Evolutionary conservation across 2,329 filamentous ascomycete genomes (phyloP).

Genomic region (Botrytis tulipae): DNA sequence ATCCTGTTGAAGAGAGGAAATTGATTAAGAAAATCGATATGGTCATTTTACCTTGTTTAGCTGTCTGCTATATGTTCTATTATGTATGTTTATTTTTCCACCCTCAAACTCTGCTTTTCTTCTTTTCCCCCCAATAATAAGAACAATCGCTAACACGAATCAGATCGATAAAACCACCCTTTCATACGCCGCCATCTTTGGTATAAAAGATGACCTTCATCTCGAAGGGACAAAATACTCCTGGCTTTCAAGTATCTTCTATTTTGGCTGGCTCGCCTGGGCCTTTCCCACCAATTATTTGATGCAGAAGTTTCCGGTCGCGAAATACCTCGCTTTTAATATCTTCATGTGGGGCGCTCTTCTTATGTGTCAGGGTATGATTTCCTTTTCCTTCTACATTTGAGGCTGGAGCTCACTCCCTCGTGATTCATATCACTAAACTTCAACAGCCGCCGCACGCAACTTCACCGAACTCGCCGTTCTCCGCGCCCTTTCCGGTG

Average conservation of each 20-base stretch:
- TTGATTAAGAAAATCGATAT: slow-evolving; percentile 14
- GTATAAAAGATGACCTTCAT: slow-evolving; percentile 53
- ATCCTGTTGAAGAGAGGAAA: background rate
- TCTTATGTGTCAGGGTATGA: slow-evolving; percentile 5
- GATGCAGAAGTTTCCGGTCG: slow-evolving; percentile 50
- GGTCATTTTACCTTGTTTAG: slow-evolving; percentile 11
- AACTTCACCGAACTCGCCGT: slow-evolving; percentile 12
- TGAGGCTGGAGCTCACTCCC: slow-evolving; percentile 26
- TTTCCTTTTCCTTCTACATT: slow-evolving; percentile 29
- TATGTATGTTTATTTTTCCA: background rate
- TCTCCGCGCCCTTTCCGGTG: background rate
- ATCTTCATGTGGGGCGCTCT: slow-evolving; percentile 14
- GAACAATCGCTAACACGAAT: background rate
- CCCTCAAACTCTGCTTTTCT: background rate
- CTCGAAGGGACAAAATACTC: slow-evolving; percentile 50
- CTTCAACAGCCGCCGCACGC: slow-evolving; percentile 31
- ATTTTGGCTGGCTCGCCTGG: slow-evolving; percentile 55
- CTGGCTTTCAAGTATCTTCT: slow-evolving; percentile 45
- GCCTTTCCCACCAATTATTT: slow-evolving; percentile 54
- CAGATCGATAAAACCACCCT: slow-evolving; percentile 45
- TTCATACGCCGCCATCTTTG: slow-evolving; percentile 57
- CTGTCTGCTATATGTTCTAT: slow-evolving; percentile 12
- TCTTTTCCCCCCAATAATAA: rapidly evolving
- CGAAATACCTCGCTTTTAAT: slow-evolving; percentile 45
- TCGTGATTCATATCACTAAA: slow-evolving; percentile 37